These are phyloP conservation scores for Calonectria henricotiae DNA, from an alignment of 2,329 filamentous ascomycete genomes.

Conservation along the genomic window DNA sequence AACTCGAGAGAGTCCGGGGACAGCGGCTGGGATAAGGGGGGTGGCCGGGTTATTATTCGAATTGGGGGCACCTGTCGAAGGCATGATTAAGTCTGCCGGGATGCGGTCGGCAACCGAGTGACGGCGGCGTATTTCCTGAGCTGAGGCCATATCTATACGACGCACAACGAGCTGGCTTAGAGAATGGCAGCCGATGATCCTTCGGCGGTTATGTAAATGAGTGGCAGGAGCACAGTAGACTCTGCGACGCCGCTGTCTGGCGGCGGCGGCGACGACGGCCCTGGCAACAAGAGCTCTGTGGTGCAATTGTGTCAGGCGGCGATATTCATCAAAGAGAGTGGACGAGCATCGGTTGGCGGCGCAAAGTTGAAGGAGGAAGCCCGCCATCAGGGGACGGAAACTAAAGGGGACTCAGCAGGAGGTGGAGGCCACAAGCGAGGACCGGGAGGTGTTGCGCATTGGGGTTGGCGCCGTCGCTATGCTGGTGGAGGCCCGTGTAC, in stretches of 20 bases:
- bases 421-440: conserved; percentile 42
- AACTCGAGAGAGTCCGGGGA: conserved; percentile 38
- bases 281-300: conserved; percentile 63
- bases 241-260: conserved; percentile 60
- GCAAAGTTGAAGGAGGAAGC: conserved; percentile 66
- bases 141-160: conserved; percentile 55
- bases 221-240: conserved; percentile 57
- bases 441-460: conserved; percentile 49
- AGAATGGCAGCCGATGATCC: conserved; percentile 55
- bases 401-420: conserved; percentile 50
- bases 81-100: conserved; percentile 51
- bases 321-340: conserved; percentile 64
- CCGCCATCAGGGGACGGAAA: conserved; percentile 63
- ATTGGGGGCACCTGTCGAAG: conserved; percentile 49
- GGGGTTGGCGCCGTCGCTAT: conserved; percentile 48
- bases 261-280: conserved; percentile 62
- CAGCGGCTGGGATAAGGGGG: conserved; percentile 35
- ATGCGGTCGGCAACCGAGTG: conserved; percentile 60
- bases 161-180: conserved; percentile 51
- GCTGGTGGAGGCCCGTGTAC: conserved; percentile 46
- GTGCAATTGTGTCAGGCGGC: conserved; percentile 59
- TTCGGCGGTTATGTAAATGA: conserved; percentile 59
- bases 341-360: conserved; percentile 64
- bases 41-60: conserved; percentile 39
- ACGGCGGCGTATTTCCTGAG: conserved; percentile 61